Conservation (phyloP, 1,284 basidiomycete species). For the Trichosporon inkin region DNA sequence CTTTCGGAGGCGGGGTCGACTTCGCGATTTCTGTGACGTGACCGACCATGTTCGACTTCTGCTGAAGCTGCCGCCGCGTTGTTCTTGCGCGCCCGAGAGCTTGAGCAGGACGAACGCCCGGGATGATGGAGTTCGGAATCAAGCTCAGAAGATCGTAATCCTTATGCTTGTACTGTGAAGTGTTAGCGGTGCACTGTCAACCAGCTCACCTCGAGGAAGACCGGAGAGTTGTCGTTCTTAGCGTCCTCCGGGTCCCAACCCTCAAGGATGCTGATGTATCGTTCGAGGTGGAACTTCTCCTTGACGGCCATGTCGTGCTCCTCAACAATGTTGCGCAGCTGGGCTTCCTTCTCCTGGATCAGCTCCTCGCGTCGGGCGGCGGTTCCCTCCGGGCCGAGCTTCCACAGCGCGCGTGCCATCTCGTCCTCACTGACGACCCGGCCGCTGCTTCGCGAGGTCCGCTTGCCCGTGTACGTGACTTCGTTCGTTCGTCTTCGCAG, state of each 20-base stretch:
- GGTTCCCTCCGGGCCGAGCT: conserved; percentile 32
- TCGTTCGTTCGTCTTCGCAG: background rate
- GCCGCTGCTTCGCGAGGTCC: background rate
- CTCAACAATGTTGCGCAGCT: conserved; percentile 61
- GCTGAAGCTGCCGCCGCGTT: conserved; percentile 40
- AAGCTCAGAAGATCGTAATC: conserved; percentile 38
- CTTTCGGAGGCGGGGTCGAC: conserved; percentile 14
- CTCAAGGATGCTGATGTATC: conserved; percentile 65
- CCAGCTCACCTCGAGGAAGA: conserved; percentile 63
- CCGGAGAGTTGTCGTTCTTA: conserved; percentile 66
- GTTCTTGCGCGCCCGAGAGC: conserved; percentile 24
- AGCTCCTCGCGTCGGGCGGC: conserved; percentile 49
- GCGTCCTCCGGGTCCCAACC: conserved; percentile 69
- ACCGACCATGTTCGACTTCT: conserved; percentile 34
- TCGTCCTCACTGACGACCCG: conserved; percentile 27
- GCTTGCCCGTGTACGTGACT: background rate
- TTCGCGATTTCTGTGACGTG: conserved; percentile 17
- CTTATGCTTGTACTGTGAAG: conserved; percentile 29
- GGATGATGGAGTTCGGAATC: conserved; percentile 19
- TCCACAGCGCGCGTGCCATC: conserved; percentile 24
- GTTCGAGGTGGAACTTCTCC: conserved; percentile 78
- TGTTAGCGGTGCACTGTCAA: conserved; percentile 13
- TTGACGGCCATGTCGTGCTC: conserved; percentile 73
- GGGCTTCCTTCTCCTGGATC: conserved; percentile 58
- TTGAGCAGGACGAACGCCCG: background rate